phyloP scores from a whole-genome alignment of 1,139 yeast species.

The Magnusiomyces clavatus region DNA sequence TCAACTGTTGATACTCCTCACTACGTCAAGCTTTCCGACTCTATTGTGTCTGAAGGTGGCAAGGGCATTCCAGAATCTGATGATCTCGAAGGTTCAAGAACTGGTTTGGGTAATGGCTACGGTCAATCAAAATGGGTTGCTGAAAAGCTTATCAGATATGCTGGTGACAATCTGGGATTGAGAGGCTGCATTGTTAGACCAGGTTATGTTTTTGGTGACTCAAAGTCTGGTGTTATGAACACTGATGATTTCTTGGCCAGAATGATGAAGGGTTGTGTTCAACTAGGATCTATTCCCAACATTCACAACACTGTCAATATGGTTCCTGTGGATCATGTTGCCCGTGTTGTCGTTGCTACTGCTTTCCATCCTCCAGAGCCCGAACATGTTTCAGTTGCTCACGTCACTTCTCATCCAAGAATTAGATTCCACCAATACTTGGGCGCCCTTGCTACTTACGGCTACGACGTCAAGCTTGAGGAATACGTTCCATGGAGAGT shows the following conservation, averaged over 20 bases:
- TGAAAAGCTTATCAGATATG: slow-evolving; percentile 77
- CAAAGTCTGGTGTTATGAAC: slow-evolving; percentile 76
- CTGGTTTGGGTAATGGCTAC: slow-evolving; percentile 83
- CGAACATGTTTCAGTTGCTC: slow-evolving; percentile 62
- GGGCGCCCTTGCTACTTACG: slow-evolving; percentile 56
- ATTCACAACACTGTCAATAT: slow-evolving; percentile 83
- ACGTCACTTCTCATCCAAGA: slow-evolving; percentile 97
- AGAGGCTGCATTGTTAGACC: slow-evolving; percentile 89
- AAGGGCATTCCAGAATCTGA: slow-evolving; percentile 76
- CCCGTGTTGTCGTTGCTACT: slow-evolving; percentile 78
- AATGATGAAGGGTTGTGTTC: slow-evolving; percentile 90
- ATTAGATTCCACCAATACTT: slow-evolving; percentile 70
- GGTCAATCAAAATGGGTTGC: slow-evolving; percentile 99
- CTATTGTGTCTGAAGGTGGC: slow-evolving; percentile 53
- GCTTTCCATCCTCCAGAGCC: slow-evolving; percentile 64
- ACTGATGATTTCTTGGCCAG: slow-evolving; percentile 94
- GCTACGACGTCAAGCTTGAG: slow-evolving; percentile 54
- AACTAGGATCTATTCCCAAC: slow-evolving; percentile 78
- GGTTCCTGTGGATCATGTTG: slow-evolving; percentile 98
- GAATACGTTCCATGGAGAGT: slow-evolving; percentile 77
- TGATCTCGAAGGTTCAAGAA: slow-evolving; percentile 68
- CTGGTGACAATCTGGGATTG: slow-evolving; percentile 72
- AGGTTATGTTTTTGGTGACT: slow-evolving; percentile 89
- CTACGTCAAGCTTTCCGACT: slow-evolving; percentile 70
- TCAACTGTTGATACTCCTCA: slow-evolving; percentile 83